Percentiles rank a stretch among this genome's conserved stretches.
These are phyloP conservation scores for Talaromyces wortmannii DNA, from an alignment of 495 filamentous ascomycete species.

Conservation along the genomic window DNA sequence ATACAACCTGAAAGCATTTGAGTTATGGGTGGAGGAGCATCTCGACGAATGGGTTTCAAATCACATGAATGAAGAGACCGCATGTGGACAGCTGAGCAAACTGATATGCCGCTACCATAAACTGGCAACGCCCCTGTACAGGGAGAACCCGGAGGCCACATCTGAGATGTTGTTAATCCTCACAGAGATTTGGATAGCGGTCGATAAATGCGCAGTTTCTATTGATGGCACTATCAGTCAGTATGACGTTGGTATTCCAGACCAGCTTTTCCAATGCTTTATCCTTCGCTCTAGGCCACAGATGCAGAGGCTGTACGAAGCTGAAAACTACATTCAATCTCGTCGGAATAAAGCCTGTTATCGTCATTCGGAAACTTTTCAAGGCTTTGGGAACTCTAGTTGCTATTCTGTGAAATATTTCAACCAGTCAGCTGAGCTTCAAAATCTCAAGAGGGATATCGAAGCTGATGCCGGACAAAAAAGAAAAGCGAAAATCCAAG, in stretches of 20 bases:
- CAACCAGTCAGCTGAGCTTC: conserved; percentile 34
- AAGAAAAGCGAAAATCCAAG: no score
- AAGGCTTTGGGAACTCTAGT: conserved; percentile 6
- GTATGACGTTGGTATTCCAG: conserved; percentile 43
- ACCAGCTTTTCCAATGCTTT: conserved; percentile 34
- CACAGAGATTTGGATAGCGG: conserved; percentile 58
- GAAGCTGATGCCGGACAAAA: conserved; percentile 18
- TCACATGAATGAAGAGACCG: conserved; percentile 13
- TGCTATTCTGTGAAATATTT: conserved; percentile 53
- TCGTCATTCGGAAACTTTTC: conserved; percentile 24
- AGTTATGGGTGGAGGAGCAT: conserved; percentile 33
- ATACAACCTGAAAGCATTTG: conserved; percentile 20
- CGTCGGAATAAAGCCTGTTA: conserved; percentile 13
- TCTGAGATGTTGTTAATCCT: conserved; percentile 55
- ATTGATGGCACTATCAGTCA: conserved; percentile 34
- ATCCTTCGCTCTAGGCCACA: conserved; percentile 41
- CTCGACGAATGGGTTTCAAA: conserved; percentile 28
- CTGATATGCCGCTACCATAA: conserved; percentile 26
- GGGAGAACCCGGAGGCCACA: conserved; percentile 36
- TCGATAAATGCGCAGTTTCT: conserved; percentile 42
- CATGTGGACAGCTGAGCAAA: conserved; percentile 15
- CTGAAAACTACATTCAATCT: conserved; percentile 43
- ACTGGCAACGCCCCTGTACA: conserved; percentile 23
- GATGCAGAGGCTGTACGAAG: conserved; percentile 36
- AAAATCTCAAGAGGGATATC: conserved; percentile 32